These are phyloP conservation scores for Vaccinium corymbosum DNA, from an alignment of 148 eudicot species.

Conservation along the genomic window DNA sequence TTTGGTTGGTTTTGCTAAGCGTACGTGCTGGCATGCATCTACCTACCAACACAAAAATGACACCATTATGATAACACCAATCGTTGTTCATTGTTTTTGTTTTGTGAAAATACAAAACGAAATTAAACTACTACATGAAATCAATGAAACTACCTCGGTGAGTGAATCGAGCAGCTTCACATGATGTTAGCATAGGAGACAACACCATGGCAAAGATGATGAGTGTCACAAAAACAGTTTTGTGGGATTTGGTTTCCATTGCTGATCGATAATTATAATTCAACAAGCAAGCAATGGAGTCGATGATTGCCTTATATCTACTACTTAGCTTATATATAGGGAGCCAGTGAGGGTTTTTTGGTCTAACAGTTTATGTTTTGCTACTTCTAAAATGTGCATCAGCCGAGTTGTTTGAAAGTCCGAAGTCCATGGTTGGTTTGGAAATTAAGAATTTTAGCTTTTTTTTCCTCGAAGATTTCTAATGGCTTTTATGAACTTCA, in stretches of 20 bases:
- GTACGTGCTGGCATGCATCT: too few species aligned
- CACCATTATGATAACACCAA: too few species aligned
- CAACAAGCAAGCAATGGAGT: background rate
- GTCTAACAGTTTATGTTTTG: background rate
- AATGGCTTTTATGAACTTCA: background rate
- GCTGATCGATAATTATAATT: background rate
- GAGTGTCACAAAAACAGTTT: background rate
- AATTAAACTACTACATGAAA: too few species aligned
- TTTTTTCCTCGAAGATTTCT: background rate
- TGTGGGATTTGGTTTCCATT: background rate
- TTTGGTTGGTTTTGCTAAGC: too few species aligned
- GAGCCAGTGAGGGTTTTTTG: background rate
- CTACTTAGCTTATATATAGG: background rate
- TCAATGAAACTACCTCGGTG: background rate
- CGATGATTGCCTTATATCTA: background rate
- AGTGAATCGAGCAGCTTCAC: background rate
- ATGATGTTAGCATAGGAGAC: background rate
- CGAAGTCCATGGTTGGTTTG: background rate
- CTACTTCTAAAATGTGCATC: background rate
- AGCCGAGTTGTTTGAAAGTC: background rate
- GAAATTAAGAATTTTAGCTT: background rate
- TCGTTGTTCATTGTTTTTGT: too few species aligned
- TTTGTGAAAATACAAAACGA: too few species aligned
- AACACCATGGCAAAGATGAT: constrained; percentile 4
- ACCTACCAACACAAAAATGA: too few species aligned